Evolutionary conservation across 306 rosid genomes (phyloP), one percentile per base, ranked within the genome.

Genomic region (Medicago arabica): DNA sequence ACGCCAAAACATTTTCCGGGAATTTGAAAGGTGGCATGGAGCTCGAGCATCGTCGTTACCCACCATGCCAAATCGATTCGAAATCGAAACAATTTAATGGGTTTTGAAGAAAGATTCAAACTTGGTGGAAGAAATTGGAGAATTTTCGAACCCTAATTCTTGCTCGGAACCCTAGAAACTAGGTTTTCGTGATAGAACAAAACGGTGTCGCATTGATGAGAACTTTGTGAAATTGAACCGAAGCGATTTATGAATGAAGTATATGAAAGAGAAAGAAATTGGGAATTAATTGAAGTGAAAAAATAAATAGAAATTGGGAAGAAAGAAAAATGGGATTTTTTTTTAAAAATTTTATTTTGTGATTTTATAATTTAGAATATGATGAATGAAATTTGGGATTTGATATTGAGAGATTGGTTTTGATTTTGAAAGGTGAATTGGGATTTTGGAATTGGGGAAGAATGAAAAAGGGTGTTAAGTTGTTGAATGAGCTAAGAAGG

Each of bases 1-100:
- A 10, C 98, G 92, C 91, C 93, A 89, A 83, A 91, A 93, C 96
- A 89, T 73, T 77, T 83, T 93, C 84, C 90, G 84, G 67, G 71
- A 62, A 67, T 88, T 74, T 8, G 93, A 55, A 39, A 89, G 84
- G 67, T 81, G 96, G 71, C 67, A 72, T 1, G 93, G 88, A 50
- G 84, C 73, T 75, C 85, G 77, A 67, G 92, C 87, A 75, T 88
- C 98, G 68, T 93, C 98, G 76, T 85, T 85, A 62, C 95, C 93
- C 91, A 91, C 90, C 98, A 93, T 91, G 81, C 90, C 89, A 87
- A 79, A 64, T 53, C 40, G 13, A 10, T 75, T 19, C 8, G 44
- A 18, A 55, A 13, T 28, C 7, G 47, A 17, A n/a, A 31, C 39
- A 69, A 25, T 14, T 54, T n/a, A 2, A 19, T 16, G 63, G 17